Evolutionary conservation across 208 protist species (phyloP).

Genomic region (Acanthamoeba castellanii): DNA sequence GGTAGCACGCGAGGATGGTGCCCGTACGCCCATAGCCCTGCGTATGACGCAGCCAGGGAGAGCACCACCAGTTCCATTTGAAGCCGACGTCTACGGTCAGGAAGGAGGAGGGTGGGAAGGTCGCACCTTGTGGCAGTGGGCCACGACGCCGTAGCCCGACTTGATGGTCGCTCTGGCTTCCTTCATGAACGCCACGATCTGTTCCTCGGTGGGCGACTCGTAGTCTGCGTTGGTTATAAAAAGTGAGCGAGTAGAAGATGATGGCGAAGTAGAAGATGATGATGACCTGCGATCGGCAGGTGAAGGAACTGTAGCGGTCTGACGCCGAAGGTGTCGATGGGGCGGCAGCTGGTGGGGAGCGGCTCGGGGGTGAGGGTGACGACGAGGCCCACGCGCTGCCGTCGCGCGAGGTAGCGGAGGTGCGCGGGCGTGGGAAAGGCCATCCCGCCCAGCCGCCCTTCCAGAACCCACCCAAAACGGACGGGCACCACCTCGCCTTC

Average conservation of each 20-base stretch:
- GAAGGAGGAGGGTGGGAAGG: not conserved
- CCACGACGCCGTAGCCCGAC: not conserved
- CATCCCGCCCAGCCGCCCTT: constrained; percentile 13
- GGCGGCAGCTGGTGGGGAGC: not conserved
- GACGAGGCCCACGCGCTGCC: not conserved
- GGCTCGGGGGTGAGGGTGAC: constrained; percentile 21
- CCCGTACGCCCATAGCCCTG: constrained; percentile 12
- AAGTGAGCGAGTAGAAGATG: not conserved
- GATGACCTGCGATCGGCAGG: not conserved
- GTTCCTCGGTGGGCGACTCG: not conserved
- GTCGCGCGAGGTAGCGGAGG: not conserved
- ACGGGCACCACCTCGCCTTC: not conserved
- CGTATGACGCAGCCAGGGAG: too few species aligned
- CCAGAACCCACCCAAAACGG: constrained; percentile 18
- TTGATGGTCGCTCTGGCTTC: not conserved
- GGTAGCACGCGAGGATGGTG: constrained; percentile 36
- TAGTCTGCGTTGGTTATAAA: not conserved
- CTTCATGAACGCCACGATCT: not conserved
- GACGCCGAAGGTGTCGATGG: not conserved
- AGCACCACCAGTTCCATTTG: too few species aligned
- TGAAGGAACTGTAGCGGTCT: not conserved
- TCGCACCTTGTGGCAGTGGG: constrained; percentile 27
- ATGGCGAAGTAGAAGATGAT: not conserved
- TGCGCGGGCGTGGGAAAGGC: not conserved
- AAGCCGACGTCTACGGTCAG: not conserved